Evolutionary conservation across 2,329 filamentous ascomycete genomes (phyloP).

Genomic region (Xylaria sp.): DNA sequence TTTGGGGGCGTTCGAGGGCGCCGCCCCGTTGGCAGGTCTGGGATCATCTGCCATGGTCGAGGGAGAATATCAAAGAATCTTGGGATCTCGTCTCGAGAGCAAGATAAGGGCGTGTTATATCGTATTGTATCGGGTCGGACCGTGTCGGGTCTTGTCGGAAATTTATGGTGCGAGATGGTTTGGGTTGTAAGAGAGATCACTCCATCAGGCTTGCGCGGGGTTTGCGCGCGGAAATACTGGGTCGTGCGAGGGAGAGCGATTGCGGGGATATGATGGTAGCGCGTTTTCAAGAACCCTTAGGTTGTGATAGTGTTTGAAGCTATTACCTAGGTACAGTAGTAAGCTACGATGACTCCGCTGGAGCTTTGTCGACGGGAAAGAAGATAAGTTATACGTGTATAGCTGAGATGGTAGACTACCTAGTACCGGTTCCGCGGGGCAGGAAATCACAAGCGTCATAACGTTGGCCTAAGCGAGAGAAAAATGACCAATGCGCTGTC

Average conservation of each 20-base stretch:
- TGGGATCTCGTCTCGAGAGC: not conserved
- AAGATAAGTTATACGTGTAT: not conserved
- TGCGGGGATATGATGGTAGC: not conserved
- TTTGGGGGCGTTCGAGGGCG: constrained; percentile 34
- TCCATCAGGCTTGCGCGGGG: constrained; percentile 22
- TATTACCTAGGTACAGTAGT: no score
- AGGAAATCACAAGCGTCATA: constrained; percentile 32
- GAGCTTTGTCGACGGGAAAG: not conserved
- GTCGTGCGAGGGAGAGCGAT: not conserved
- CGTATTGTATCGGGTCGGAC: not conserved
- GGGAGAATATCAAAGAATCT: not conserved
- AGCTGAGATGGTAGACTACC: constrained; percentile 11
- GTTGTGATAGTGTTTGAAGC: not conserved
- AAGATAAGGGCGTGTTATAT: not conserved
- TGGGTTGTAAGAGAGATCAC: constrained; percentile 12
- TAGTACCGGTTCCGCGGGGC: constrained; percentile 24
- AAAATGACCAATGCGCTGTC: constrained; percentile 11
- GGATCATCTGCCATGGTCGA: constrained; percentile 42
- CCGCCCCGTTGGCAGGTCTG: constrained; percentile 36
- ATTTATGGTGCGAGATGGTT: constrained; percentile 2
- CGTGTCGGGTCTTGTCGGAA: constrained; percentile 4
- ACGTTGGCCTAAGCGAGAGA: constrained; percentile 15
- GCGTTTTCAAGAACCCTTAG: constrained; percentile 2
- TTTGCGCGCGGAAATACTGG: constrained; percentile 10
- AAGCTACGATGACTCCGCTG: not conserved